Conservation (phyloP, 345 rosid genomes). For the Microcos paniculata region DNA sequence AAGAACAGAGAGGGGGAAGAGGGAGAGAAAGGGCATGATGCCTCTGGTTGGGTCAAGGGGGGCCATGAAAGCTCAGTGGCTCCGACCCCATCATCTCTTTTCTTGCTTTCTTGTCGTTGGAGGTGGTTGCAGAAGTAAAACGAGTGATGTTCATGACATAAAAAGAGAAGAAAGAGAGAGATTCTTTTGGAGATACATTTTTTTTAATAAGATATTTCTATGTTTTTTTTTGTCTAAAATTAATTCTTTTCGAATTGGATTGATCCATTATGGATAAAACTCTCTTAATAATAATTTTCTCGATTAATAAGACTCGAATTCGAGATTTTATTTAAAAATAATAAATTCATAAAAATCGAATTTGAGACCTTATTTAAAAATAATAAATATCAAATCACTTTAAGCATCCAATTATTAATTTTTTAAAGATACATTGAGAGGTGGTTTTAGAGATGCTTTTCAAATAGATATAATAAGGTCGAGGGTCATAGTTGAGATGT, state of each 20-base stretch:
- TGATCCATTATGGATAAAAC: no score
- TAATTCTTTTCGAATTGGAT: no score
- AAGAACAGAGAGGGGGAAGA: no score
- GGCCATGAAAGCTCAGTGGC: slow-evolving; percentile 12
- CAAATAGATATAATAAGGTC: slow-evolving; percentile 66
- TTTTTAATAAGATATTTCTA: no score
- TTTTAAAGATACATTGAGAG: not conserved
- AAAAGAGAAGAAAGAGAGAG: not conserved
- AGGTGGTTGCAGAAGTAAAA: slow-evolving; percentile 56
- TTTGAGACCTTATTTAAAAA: no score
- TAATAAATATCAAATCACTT: no score
- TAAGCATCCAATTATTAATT: no score
- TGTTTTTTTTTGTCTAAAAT: no score
- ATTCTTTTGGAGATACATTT: not conserved
- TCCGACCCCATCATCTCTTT: slow-evolving; percentile 28
- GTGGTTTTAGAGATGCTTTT: slow-evolving; percentile 49
- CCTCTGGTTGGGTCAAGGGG: not conserved
- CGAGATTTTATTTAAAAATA: no score
- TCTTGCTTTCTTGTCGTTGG: slow-evolving; percentile 34
- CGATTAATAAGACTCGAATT: no score
- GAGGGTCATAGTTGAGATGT: slow-evolving; percentile 60
- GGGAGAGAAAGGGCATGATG: not conserved
- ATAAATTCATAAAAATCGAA: no score
- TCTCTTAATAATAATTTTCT: no score
- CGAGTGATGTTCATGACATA: slow-evolving; percentile 19